Evolutionary conservation across 1,284 basidiomycete genomes (phyloP), one percentile per base, ranked within the genome.

Genomic region (Anthracocystis panici-leucophaei): DNA sequence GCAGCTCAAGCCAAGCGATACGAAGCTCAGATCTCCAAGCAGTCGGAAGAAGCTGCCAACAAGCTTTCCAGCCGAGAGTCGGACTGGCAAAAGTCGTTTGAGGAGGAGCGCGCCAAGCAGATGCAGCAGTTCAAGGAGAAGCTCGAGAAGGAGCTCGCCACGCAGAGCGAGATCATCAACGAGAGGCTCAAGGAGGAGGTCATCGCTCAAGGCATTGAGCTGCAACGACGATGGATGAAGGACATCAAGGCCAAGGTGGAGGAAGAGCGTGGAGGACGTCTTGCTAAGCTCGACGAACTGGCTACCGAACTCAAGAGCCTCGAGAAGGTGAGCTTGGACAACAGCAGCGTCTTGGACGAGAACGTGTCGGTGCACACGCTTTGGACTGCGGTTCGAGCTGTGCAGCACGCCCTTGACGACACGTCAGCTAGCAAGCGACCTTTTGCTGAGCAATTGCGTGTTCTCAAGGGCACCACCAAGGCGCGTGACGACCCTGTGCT

Each of bases 181-280:
- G 81, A 83, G 69, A 67, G 95, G 50, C 89, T 99, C 72, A 93
- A 92, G 85, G 93, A 97, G 85, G 95, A 97, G 85, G 94, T 99
- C 65, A 90, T 98, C 51, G 92, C 94, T 5, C 95, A 98, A 85
- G 96, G 95, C 23, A 94, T 99, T 79, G 96, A 98, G 87, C 90
- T 98, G 49, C 96, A 99, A 86, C 91, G 95, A 56, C 90, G 93
- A 72, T 99, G 96, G 95, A 93, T 98, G 65, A 91, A 93, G 49
- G 94, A 97, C 61, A 92, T 99, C 89, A 97, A 97, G 87, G 89
- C 94, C 71, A 92, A 92, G 79, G 96, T 99, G 64, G 96, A 99
- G 87, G 90, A 94, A 83, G 97, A 99, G 87, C 93, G 97, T 51
- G 95, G 94, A 25, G 95, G 95, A 20, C 92, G 96, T 68, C 89